Base-by-base conservation (phyloP, 164 flowering plant species). In the Umbellularia californica region DNA sequence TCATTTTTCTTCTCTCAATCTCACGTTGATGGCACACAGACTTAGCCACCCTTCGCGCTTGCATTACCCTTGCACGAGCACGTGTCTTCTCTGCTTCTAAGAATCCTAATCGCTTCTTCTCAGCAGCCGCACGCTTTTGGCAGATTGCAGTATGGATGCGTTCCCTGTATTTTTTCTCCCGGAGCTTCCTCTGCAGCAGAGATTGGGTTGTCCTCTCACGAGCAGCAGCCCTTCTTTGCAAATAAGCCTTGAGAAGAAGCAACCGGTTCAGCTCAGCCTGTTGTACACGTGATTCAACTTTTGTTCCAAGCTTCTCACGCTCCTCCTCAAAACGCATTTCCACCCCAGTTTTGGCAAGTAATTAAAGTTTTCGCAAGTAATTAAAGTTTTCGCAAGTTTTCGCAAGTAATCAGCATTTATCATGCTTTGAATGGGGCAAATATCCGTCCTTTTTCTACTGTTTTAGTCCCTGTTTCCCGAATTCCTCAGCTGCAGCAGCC, bases 61-160 rank as follows among this genome's bases (percentile, higher is more conserved):
- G 86, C 83, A 84, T 64, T 30, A 87, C 80, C 72, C 93, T 84
- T 72, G 97, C 95, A 80, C 72, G 85, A 76, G 95, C 99, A 69
- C 85, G 85, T 76, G 79, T 90, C 84, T 85, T 96, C 81, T 94
- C 98, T 13, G 92, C 97, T 81, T 96, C 98, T 64, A 94, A 81
- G 72, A 94, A 80, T 65, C 88, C 91, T 74, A 91, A 63, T 23
- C 98, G 84, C 82, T 96, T 96, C 84, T 80, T 88, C 88, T 96
- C 98, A 33, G 99, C 98, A 77, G 98, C 92, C 30, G 83, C 90
- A 74, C 99, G 90, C 82, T 96, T 96, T 77, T 92, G 97, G 76
- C 78, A 78, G 52, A 94, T 90, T 66, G 97, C 92, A 76, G 94
- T 85, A 76, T 82, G 84, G 47, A 94, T 90, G 72, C 88, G 72